Evolutionary conservation across 768 basidiomycete genomes (phyloP).

Genomic region (Suillus spraguei): DNA sequence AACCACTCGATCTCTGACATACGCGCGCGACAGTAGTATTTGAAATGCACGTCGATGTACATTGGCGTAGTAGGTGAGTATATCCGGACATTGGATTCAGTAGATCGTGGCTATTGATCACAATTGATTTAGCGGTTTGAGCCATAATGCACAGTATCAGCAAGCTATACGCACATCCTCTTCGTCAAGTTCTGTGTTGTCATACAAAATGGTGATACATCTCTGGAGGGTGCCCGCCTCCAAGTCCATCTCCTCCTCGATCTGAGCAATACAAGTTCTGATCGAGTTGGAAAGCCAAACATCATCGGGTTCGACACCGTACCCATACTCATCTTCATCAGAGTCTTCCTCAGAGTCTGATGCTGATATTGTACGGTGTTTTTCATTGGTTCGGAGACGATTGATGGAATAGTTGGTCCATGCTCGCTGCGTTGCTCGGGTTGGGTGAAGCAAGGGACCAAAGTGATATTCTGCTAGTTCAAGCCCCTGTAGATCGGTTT

Average conservation of each 20-base stretch:
- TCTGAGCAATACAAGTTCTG: not conserved
- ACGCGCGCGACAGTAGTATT: constrained; percentile 14
- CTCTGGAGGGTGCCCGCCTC: not conserved
- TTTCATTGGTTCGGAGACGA: constrained; percentile 1
- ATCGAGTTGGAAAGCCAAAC: not conserved
- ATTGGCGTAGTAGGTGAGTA: constrained; percentile 14
- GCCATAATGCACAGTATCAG: not conserved
- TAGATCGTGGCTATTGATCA: constrained; percentile 10
- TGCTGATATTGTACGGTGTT: not conserved
- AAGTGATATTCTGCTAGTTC: constrained; percentile 11
- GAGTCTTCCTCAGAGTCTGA: not conserved
- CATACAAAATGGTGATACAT: not conserved
- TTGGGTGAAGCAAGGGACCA: constrained; percentile 11
- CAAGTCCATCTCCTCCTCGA: constrained; percentile 3
- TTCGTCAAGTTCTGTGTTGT: not conserved
- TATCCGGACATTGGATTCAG: constrained; percentile 11
- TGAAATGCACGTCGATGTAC: constrained; percentile 22
- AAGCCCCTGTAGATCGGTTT: not conserved
- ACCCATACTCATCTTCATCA: not conserved
- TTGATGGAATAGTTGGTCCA: constrained; percentile 12
- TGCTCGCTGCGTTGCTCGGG: not conserved
- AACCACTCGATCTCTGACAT: constrained; percentile 12
- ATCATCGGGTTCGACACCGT: constrained; percentile 1
- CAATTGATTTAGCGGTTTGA: not conserved
- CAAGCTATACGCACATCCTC: not conserved